Conservation (phyloP, 1,284 basidiomycete genomes). For the Farysia itapuensis region DNA sequence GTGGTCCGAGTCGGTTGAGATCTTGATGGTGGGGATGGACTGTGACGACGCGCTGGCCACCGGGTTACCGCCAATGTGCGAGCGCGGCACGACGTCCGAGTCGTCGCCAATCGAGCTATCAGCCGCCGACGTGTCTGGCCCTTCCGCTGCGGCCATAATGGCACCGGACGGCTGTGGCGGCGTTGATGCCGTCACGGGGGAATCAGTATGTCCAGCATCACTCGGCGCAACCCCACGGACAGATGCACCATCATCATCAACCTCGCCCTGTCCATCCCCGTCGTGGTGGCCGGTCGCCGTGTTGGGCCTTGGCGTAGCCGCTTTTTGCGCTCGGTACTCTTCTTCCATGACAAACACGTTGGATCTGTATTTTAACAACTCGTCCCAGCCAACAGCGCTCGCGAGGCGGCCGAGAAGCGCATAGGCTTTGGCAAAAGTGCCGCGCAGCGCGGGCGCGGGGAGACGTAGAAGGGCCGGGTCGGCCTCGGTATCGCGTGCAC, state of each 20-base stretch:
- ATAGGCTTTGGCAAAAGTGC: slow-evolving; percentile 95
- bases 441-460: slow-evolving; percentile 88
- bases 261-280: neutral
- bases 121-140: slow-evolving; percentile 2
- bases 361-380: slow-evolving; percentile 89
- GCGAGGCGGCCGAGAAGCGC: slow-evolving; percentile 84
- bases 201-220: slow-evolving; percentile 2
- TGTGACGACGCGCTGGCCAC: slow-evolving; percentile 48
- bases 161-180: slow-evolving; percentile 12
- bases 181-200: slow-evolving; percentile 21
- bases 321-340: slow-evolving; percentile 76
- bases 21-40: slow-evolving; percentile 79
- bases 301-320: slow-evolving; percentile 28
- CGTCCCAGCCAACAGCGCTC: slow-evolving; percentile 95
- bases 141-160: neutral
- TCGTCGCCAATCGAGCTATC: slow-evolving; percentile 4
- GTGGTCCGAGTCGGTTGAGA: slow-evolving; percentile 77
- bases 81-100: slow-evolving; percentile 1
- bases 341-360: slow-evolving; percentile 99
- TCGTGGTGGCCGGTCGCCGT: too few species aligned
- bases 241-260: neutral
- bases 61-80: slow-evolving; percentile 37
- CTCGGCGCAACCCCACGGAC: neutral
- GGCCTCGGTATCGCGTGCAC: slow-evolving; percentile 82
- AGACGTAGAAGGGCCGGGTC: slow-evolving; percentile 89